Evolutionary conservation across 2,329 filamentous ascomycete genomes (phyloP).

Genomic region (Aureobasidium namibiae): DNA sequence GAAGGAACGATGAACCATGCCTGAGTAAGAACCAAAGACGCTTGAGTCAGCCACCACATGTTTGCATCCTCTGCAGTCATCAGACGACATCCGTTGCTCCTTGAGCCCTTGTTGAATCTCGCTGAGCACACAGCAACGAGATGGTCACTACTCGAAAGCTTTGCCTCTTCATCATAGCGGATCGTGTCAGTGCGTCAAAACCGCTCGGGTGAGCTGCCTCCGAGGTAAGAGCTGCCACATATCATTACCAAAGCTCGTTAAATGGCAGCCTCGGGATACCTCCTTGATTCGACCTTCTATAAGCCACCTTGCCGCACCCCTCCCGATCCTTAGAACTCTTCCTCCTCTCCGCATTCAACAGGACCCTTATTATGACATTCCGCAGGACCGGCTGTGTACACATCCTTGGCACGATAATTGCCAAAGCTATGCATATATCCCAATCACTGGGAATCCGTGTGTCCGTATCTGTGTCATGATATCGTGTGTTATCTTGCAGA

Average conservation of each 20-base stretch:
- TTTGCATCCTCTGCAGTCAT: neutral
- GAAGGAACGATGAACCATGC: neutral
- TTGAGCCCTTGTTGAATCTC: neutral
- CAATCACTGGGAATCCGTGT: neutral
- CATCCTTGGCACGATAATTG: neutral
- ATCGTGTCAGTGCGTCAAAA: neutral
- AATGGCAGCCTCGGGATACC: neutral
- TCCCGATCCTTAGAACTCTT: neutral
- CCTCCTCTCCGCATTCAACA: neutral
- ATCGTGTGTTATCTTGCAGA: neutral
- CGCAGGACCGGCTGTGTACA: neutral
- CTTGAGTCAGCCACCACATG: neutral
- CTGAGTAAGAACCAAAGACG: neutral
- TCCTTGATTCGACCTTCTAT: neutral
- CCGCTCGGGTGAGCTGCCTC: constrained; percentile 3
- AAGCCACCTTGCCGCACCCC: neutral
- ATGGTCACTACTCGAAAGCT: neutral
- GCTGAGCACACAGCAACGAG: neutral
- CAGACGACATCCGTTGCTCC: neutral
- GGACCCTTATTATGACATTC: neutral
- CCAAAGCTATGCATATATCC: neutral
- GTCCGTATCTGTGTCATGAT: neutral
- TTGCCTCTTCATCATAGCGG: neutral
- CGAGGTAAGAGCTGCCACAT: neutral
- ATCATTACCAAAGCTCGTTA: neutral